Percentiles rank a stretch among this genome's conserved stretches.
phyloP scores from a whole-genome alignment of 1,284 basidiomycete genomes.

The Clitocybe nebularis region DNA sequence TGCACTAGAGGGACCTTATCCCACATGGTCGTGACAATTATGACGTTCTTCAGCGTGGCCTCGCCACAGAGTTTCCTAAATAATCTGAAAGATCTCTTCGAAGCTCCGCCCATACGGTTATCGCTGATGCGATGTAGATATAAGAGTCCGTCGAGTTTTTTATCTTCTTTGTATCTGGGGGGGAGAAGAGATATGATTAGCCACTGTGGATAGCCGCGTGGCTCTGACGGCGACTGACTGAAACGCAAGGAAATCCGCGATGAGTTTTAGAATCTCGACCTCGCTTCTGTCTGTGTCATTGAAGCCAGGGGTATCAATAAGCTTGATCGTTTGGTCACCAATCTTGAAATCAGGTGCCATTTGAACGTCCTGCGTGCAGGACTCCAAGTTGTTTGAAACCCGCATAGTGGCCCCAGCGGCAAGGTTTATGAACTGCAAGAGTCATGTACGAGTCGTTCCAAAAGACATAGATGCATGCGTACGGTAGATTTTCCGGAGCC shows the following conservation, averaged over 20 bases:
- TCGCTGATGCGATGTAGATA: slow-evolving; percentile 18
- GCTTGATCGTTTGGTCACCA: background rate
- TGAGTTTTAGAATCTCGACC: slow-evolving; percentile 1
- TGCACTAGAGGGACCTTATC: slow-evolving; percentile 7
- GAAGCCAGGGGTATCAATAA: slow-evolving; percentile 8
- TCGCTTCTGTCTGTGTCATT: slow-evolving; percentile 5
- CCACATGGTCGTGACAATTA: slow-evolving; percentile 17
- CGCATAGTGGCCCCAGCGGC: background rate
- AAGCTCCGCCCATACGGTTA: slow-evolving; percentile 13
- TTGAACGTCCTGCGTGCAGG: slow-evolving; percentile 9
- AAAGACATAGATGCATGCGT: background rate
- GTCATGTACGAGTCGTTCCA: background rate
- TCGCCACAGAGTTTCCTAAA: slow-evolving; percentile 17
- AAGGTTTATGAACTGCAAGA: slow-evolving; percentile 4
- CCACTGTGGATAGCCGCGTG: background rate
- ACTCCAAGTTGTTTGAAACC: slow-evolving; percentile 1
- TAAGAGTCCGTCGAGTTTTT: slow-evolving; percentile 8
- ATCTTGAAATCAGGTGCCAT: background rate
- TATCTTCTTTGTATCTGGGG: background rate
- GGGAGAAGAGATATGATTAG: background rate
- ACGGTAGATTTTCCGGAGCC: slow-evolving; percentile 7
- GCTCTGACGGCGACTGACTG: background rate
- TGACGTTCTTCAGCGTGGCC: slow-evolving; percentile 12
- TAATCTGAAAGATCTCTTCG: slow-evolving; percentile 12
- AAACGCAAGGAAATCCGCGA: slow-evolving; percentile 1